Evolutionary conservation across 176 grass and related monocot genomes (phyloP).

Genomic region (Cenchrus purpureus): DNA sequence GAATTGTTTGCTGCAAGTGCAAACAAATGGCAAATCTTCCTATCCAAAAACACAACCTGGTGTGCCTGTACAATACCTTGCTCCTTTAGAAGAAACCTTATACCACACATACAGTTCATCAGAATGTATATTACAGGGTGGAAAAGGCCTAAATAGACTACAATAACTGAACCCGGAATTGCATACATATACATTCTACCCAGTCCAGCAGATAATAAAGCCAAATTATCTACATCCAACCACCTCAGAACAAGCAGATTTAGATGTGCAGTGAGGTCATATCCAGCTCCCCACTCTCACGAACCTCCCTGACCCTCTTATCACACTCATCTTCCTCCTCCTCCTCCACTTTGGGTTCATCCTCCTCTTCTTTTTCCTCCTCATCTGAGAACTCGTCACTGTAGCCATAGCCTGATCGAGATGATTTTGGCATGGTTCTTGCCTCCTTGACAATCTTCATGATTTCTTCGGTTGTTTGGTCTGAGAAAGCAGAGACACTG

Average conservation of each 20-base stretch:
- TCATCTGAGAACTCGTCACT: conserved; percentile 40
- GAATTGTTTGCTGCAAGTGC: background rate
- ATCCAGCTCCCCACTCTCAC: conserved; percentile 46
- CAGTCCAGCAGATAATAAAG: conserved; percentile 16
- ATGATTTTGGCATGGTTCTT: conserved; percentile 34
- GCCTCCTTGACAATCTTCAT: conserved; percentile 58
- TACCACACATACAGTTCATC: conserved; percentile 29
- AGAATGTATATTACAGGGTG: conserved; percentile 31
- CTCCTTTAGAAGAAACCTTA: conserved; percentile 23
- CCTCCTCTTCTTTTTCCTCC: conserved; percentile 42
- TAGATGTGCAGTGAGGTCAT: conserved; percentile 48
- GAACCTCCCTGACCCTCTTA: conserved; percentile 50
- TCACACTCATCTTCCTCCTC: conserved; percentile 63
- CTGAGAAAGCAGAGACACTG: conserved; percentile 42
- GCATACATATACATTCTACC: conserved; percentile 42
- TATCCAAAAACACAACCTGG: conserved; percentile 30
- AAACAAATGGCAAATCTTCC: conserved; percentile 13
- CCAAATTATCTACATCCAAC: conserved; percentile 41
- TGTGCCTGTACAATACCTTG: conserved; percentile 34
- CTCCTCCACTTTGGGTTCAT: conserved; percentile 27
- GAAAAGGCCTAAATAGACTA: conserved; percentile 2
- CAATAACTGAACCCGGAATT: conserved; percentile 25
- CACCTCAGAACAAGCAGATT: conserved; percentile 4
- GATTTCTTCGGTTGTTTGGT: conserved; percentile 55
- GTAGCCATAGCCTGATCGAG: conserved; percentile 29